Percentiles rank a stretch among this genome's conserved stretches.
These are phyloP conservation scores for Wickerhamomyces canadensis DNA, from an alignment of 805 yeast genomes.

Conservation along the genomic window DNA sequence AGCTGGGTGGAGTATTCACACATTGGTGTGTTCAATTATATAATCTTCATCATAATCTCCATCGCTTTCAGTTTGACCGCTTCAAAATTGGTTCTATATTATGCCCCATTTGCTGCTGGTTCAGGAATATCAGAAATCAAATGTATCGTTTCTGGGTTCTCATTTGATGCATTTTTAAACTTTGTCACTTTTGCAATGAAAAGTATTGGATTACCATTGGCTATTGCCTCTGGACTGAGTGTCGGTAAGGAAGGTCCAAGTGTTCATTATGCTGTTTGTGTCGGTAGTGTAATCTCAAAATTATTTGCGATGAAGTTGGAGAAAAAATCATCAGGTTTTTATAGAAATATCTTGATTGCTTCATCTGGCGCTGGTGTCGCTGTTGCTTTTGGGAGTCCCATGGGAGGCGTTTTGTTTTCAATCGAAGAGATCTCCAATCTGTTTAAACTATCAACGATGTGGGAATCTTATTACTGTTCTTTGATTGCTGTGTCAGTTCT, in stretches of 20 bases:
- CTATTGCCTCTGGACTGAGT: slow-evolving; percentile 88
- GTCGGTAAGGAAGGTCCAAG: slow-evolving; percentile 98
- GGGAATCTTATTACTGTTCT: slow-evolving; percentile 91
- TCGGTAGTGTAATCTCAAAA: slow-evolving; percentile 45
- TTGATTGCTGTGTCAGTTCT: slow-evolving; percentile 79
- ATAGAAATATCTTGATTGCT: slow-evolving; percentile 56
- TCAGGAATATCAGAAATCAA: slow-evolving; percentile 97
- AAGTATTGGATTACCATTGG: slow-evolving; percentile 76
- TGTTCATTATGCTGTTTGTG: slow-evolving; percentile 96
- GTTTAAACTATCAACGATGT: slow-evolving; percentile 72
- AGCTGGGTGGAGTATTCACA: slow-evolving; percentile 69
- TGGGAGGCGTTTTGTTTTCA: slow-evolving; percentile 92
- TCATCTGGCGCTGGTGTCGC: slow-evolving; percentile 98
- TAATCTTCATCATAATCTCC: slow-evolving; percentile 55
- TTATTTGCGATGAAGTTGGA: slow-evolving; percentile 16
- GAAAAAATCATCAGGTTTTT: neutral
- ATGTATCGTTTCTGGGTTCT: slow-evolving; percentile 88
- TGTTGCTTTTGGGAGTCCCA: slow-evolving; percentile 95
- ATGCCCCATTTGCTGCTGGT: slow-evolving; percentile 92
- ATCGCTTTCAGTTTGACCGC: slow-evolving; percentile 57
- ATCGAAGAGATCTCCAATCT: slow-evolving; percentile 83
- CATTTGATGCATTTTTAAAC: slow-evolving; percentile 69
- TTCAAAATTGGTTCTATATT: slow-evolving; percentile 59
- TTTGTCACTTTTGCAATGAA: slow-evolving; percentile 70
- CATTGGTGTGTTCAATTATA: slow-evolving; percentile 40